A percentile compares a stretch with the other conserved stretches of the same genome.
phyloP scores from a whole-genome alignment of 495 filamentous ascomycete species.

The Sabuloglossum arenarium region DNA sequence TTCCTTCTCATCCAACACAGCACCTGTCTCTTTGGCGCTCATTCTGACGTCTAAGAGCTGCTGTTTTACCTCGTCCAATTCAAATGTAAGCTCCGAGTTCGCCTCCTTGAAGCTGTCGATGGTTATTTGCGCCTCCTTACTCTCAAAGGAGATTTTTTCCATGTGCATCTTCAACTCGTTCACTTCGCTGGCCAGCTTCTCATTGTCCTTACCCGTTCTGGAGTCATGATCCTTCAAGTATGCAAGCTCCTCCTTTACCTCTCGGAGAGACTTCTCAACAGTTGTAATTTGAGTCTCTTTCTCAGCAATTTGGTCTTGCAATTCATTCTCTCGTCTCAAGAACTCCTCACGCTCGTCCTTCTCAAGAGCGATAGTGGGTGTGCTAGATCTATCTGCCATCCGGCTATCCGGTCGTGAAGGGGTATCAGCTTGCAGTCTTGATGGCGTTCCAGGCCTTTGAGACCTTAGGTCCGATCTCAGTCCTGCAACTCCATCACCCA shows the following conservation, averaged over 20 bases:
- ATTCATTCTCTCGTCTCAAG: constrained; percentile 80
- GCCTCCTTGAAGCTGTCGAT: constrained; percentile 96
- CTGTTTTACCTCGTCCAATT: constrained; percentile 91
- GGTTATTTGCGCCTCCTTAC: constrained; percentile 88
- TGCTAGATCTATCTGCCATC: constrained; percentile 69
- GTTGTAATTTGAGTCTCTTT: constrained; percentile 64
- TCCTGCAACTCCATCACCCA: constrained; percentile 31
- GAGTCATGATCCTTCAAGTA: constrained; percentile 64
- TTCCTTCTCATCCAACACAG: constrained; percentile 84
- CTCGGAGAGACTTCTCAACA: constrained; percentile 55
- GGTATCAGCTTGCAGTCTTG: constrained; percentile 34
- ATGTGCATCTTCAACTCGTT: constrained; percentile 91
- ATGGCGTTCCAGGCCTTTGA: constrained; percentile 60
- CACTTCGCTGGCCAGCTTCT: constrained; percentile 58
- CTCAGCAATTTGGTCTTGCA: constrained; percentile 90
- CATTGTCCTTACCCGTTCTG: constrained; percentile 68
- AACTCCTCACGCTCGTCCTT: constrained; percentile 97
- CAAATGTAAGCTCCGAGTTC: constrained; percentile 73
- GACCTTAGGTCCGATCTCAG: constrained; percentile 38
- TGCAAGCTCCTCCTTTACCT: constrained; percentile 63
- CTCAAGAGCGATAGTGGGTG: constrained; percentile 69
- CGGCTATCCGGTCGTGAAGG: constrained; percentile 58
- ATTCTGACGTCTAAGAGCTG: constrained; percentile 89
- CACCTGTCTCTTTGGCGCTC: constrained; percentile 79
- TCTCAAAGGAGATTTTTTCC: constrained; percentile 84